Evolutionary conservation across 108 stramenopile genomes (phyloP).

Genomic region (Cyclostephanos tholiformis): DNA sequence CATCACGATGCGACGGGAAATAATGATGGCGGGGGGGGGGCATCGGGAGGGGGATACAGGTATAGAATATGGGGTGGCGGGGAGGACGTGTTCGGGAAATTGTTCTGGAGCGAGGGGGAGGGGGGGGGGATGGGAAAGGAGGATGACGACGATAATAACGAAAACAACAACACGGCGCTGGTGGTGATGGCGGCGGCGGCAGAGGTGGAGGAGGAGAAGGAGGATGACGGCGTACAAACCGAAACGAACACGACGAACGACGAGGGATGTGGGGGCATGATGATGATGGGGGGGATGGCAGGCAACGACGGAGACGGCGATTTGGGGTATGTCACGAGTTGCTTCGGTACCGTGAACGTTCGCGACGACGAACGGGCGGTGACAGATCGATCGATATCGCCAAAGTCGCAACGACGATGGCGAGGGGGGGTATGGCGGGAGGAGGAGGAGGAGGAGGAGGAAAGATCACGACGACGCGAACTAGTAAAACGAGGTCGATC

Average conservation of each 20-base stretch:
- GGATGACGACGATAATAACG: background rate
- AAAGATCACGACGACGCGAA: slow-evolving; percentile 21
- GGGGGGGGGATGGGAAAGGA: background rate
- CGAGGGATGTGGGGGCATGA: background rate
- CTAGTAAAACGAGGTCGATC: too few relatives aligned
- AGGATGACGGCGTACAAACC: background rate
- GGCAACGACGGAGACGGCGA: background rate
- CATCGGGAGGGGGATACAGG: background rate
- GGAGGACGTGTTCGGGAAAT: slow-evolving; percentile 27
- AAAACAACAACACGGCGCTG: too few relatives aligned
- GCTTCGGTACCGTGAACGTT: background rate
- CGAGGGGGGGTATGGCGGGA: slow-evolving; percentile 5
- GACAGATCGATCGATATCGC: too few relatives aligned
- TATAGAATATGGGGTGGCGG: slow-evolving; percentile 32
- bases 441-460: background rate
- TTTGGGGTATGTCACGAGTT: background rate
- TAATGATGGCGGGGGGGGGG: background rate
- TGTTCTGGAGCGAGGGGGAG: slow-evolving; percentile 37
- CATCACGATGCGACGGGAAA: slow-evolving; percentile 32
- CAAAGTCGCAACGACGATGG: background rate
- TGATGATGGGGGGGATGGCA: too few relatives aligned
- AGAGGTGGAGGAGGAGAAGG: background rate
- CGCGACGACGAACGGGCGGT: too few relatives aligned
- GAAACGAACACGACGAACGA: background rate
- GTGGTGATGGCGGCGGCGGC: too few relatives aligned